Evolutionary conservation across 129 eudicot genomes (phyloP), one percentile per base, ranked within the genome.

Genomic region (Flaveria linearis): DNA sequence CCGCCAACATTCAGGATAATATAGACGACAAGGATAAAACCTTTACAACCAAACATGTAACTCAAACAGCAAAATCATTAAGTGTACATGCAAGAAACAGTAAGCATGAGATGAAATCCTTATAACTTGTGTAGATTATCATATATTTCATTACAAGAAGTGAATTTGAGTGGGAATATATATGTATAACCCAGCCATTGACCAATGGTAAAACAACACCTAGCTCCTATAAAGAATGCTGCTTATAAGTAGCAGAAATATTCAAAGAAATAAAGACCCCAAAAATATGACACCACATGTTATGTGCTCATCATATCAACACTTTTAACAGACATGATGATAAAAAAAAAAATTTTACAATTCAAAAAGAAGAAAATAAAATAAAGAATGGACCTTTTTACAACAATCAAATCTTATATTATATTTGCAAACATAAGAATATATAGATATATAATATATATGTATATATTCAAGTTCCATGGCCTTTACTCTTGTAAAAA

Each of bases 401-500:
- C 83, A 80, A 80, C 79, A 80, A 80, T 55, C 79, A 66, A 80
- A 73, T 57, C 83, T 65, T 73, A 65, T 80, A 69, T 62, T 80
- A 80, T 80, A 79, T 72, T 72, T 73, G 83, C 69, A 72, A 79
- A 79, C 83, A 72, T 72, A 79, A 72, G 82, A 79, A 10, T 60
- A 74, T 45, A 43, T 14, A 43, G 23, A 65, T 63, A 26, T 63
- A 66, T 66, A 39, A 15, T n/a, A n/a, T 69, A 69, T 70, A 70
- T 50, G 75, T 70, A 70, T 68, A 73, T 56, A 57, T 80, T 52
- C 45, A 57, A 72, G 47, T 50, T 79, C 79, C 83, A 42, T 14
- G 28, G 79, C 79, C 72, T 61, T 84, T 83, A 92, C 74, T 88
- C 89, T 45, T 88, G 91, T 84, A 92, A 84, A 86, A 92, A 92